phyloP scores from a whole-genome alignment of 352 stramenopile species.

The Phytophthora brassicae region DNA sequence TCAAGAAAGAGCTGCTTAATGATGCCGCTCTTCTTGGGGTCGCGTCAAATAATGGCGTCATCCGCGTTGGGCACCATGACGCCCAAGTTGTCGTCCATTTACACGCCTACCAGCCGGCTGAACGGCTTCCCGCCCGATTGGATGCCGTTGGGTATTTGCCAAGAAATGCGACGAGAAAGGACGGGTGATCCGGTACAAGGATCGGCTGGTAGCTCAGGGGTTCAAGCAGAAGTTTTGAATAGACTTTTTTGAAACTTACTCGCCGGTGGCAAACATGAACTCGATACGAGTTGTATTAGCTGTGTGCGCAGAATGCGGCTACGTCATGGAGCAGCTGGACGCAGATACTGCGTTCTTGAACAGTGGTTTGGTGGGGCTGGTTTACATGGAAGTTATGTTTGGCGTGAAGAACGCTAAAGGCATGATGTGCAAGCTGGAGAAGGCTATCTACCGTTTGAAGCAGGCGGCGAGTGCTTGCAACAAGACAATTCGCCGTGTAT shows the following conservation, averaged over 20 bases:
- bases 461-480: slow-evolving; percentile 17
- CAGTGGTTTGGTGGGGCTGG: not conserved
- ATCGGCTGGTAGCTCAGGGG: not conserved
- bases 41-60: slow-evolving; percentile 99
- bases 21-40: slow-evolving; percentile 99
- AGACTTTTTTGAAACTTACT: no score
- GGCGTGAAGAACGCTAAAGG: not conserved
- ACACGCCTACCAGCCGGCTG: slow-evolving; percentile 99
- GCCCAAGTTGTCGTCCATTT: slow-evolving; percentile 97
- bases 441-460: slow-evolving; percentile 18
- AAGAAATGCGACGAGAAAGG: slow-evolving; percentile 9
- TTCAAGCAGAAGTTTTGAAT: slow-evolving; percentile 15
- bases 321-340: slow-evolving; percentile 4
- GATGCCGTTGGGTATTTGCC: slow-evolving; percentile 4
- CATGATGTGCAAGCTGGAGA: slow-evolving; percentile 4
- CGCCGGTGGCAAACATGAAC: slow-evolving; percentile 19
- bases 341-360: slow-evolving; percentile 13
- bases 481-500: no score
- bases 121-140: not conserved
- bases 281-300: slow-evolving; percentile 10
- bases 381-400: not conserved
- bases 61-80: slow-evolving; percentile 98
- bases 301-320: not conserved
- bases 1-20: slow-evolving; percentile 99
- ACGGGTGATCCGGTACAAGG: not conserved